Base-by-base conservation (phyloP, 129 eudicot species). In the Scalesia atractyloides region DNA sequence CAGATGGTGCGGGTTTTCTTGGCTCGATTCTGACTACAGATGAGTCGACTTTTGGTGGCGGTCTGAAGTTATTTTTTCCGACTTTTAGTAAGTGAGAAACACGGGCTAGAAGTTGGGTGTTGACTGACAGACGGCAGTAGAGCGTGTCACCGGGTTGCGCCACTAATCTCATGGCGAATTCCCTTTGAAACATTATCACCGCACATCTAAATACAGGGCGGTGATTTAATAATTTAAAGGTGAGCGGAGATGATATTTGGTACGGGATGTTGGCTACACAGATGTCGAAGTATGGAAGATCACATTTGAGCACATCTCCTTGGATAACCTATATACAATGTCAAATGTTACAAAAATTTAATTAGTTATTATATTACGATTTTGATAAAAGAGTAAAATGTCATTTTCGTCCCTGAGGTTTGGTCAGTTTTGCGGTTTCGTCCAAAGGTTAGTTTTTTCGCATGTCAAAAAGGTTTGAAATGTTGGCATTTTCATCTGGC, bases 261-360 rank as follows among this genome's bases (percentile, higher is more conserved):
- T 94, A 90, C 0, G 98, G 98, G 50, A 94, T 94, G 73, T 94
- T 94, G 9, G 98, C 98, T 66, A 94, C 97, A 46, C 98, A 94
- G 0, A 94, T 94, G 74, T 94, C 97, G 22, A 94, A 94, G 79
- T 86, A 90, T 14, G 98, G 98, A 41, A 94, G 97, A 51, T 90
- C 97, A 20, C 92, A 84, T 79, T 94, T 90, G 69, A 94, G 84
- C 16, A 94, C 96, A 62, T 94, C 98, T 37, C 96, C 97, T 82
- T 90, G 96, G 58, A 89, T 93, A 78, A 89, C 87, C 98, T 92
- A 80, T 61, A 60, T 8, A 68, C 4, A 30, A 9, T 30, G 67
- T 66, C 72, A 54, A 60, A 48, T 15, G 49, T 7, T 46, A 16
- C 57, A 19, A 12, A n/a, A 8, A 63, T 5, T 76, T 11, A 13